Percentiles rank a stretch among this genome's conserved stretches.
Evolutionary conservation across 208 protist species (phyloP).

Genomic region (Trypanosomatidae sp.): DNA sequence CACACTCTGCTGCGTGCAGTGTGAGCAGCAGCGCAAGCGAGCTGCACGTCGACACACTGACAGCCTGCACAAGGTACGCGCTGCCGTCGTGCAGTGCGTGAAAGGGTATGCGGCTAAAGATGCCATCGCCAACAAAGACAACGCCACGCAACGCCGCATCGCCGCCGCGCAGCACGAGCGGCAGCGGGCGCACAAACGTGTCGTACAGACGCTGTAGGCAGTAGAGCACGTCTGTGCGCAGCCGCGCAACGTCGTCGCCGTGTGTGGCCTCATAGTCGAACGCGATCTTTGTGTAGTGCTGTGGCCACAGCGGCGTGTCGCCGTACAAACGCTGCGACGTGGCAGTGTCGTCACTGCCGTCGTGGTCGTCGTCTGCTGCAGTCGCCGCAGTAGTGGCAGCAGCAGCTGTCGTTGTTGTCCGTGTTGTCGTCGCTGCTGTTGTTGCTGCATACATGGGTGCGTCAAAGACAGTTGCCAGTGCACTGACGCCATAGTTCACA

Average conservation of each 20-base stretch:
- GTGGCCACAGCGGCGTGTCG: constrained; percentile 41
- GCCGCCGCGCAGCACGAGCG: constrained; percentile 1
- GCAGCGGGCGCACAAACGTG: constrained; percentile 17
- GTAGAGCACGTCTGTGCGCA: constrained; percentile 9
- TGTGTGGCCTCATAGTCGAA: constrained; percentile 13
- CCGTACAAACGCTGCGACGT: constrained; percentile 11
- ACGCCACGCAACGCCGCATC: constrained; percentile 5
- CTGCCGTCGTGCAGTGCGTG: constrained; percentile 28
- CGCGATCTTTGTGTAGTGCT: constrained; percentile 30
- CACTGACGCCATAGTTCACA: background rate
- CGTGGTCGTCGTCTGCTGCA: too few relatives aligned
- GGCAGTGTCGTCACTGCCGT: too few relatives aligned
- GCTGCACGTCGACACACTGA: constrained; percentile 15
- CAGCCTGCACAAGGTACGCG: constrained; percentile 14
- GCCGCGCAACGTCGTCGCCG: background rate
- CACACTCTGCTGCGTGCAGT: constrained; percentile 5
- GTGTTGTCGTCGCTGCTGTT: background rate
- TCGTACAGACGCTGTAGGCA: constrained; percentile 26
- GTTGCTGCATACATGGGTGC: background rate
- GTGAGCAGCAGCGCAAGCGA: constrained; percentile 27
- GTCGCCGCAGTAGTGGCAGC: constrained; percentile 1
- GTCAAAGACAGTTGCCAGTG: background rate
- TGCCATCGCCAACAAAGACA: constrained; percentile 32
- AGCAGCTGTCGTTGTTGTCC: background rate
- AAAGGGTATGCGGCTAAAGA: constrained; percentile 34